Evolutionary conservation across 1,139 yeast species (phyloP).

Genomic region (Candida mesenterica): DNA sequence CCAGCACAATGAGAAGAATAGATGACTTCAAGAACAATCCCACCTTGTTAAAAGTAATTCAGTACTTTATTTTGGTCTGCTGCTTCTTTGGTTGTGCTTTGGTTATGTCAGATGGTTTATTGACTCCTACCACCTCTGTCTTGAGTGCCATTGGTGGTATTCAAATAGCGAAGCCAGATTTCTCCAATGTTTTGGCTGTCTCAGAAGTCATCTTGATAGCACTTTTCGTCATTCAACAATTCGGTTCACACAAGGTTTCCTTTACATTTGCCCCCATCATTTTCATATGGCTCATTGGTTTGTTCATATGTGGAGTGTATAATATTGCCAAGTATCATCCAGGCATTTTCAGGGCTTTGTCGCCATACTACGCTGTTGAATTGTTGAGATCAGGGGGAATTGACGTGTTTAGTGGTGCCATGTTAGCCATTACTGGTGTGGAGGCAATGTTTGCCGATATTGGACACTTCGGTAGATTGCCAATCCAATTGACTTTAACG

Average conservation of each 20-base stretch:
- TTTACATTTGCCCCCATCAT: slow-evolving; percentile 54
- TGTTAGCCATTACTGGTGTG: slow-evolving; percentile 57
- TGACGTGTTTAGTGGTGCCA: slow-evolving; percentile 48
- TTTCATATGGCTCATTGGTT: slow-evolving; percentile 47
- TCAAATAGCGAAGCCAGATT: slow-evolving; percentile 43
- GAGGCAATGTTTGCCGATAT: slow-evolving; percentile 67
- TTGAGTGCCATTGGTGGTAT: slow-evolving; percentile 52
- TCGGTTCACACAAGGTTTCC: slow-evolving; percentile 45
- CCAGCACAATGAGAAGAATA: slow-evolving; percentile 13
- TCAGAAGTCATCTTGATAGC: slow-evolving; percentile 47
- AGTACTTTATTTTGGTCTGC: slow-evolving; percentile 32
- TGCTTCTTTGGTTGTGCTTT: slow-evolving; percentile 57
- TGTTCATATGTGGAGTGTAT: slow-evolving; percentile 45
- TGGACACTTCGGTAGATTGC: slow-evolving; percentile 52
- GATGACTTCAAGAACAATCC: slow-evolving; percentile 23
- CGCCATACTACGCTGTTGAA: slow-evolving; percentile 50
- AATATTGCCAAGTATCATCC: slow-evolving; percentile 45
- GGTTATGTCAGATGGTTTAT: slow-evolving; percentile 57
- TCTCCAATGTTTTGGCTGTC: slow-evolving; percentile 44
- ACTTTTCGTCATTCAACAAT: slow-evolving; percentile 45
- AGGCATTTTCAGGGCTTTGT: slow-evolving; percentile 44
- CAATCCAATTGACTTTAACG: slow-evolving; percentile 48
- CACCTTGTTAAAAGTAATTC: slow-evolving; percentile 24
- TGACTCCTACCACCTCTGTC: slow-evolving; percentile 63
- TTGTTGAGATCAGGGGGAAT: slow-evolving; percentile 40